Evolutionary conservation across 2,329 filamentous ascomycete genomes (phyloP).

Genomic region (Penicillium sclerotiorum): DNA sequence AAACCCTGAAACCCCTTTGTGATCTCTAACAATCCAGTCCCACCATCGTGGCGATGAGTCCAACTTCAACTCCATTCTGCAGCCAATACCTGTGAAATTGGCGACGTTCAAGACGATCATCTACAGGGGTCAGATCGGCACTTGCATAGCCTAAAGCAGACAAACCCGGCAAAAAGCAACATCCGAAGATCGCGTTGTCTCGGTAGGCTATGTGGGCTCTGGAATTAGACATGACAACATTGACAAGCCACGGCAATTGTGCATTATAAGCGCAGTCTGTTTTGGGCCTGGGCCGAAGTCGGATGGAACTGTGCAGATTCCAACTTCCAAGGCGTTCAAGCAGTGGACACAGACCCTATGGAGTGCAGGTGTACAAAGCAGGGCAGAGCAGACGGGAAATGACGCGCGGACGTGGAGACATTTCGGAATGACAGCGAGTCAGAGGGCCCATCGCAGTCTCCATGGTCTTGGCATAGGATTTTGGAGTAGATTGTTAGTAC

Average conservation of each 20-base stretch:
- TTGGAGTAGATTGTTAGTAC: too few relatives aligned
- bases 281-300: too few relatives aligned
- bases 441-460: conserved; percentile 1
- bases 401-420: conserved; percentile 29
- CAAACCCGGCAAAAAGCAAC: neutral
- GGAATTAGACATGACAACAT: too few relatives aligned
- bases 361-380: neutral
- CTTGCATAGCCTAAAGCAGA: neutral
- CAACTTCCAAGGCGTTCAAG: too few relatives aligned
- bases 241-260: too few relatives aligned
- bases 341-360: neutral
- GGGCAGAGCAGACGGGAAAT: neutral
- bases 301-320: too few relatives aligned
- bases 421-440: conserved; percentile 12
- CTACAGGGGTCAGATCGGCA: neutral
- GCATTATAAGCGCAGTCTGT: too few relatives aligned
- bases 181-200: neutral
- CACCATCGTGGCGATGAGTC: neutral
- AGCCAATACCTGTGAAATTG: neutral
- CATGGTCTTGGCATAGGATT: conserved; percentile 18
- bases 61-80: neutral
- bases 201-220: too few relatives aligned
- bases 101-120: neutral
- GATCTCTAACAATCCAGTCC: neutral
- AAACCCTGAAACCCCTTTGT: neutral